Base-by-base conservation (phyloP, 2,329 filamentous ascomycete species). In the Ophiostoma quercus region DNA sequence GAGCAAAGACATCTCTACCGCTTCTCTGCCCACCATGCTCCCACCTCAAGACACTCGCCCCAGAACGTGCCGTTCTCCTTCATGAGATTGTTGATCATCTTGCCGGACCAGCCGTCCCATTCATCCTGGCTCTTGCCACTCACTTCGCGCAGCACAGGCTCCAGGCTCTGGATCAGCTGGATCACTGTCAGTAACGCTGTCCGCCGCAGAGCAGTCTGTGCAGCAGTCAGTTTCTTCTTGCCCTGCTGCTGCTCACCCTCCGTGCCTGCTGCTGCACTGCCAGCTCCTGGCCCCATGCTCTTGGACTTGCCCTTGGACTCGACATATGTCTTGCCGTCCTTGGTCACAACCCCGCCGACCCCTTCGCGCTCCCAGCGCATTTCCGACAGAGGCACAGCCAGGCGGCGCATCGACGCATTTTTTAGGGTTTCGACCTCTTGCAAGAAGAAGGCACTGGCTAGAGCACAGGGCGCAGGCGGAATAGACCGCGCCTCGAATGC, bases 1-100 rank as follows among this genome's bases (percentile, higher is more conserved):
- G 14, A 51, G 47, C 6, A 16, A n/a, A 22, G 22, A 14, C n/a
- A 60, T 11, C 9, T 11, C 39, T 37, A 66, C 39, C 65, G 65
- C 25, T 97, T 98, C 79, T 90, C 92, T 72, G 89, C 96, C 78
- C 89, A 95, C 82, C 94, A 97, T 78, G 93, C 95, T 51, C 94
- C 92, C 73, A 93, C 88, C 75, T 87, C 92, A 25, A 97, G 81
- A 79, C 92, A 96, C 79, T 97, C 94, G 66, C 94, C 93, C 82
- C 88, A 93, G 66, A 87, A 88, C 22, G 91, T 89, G 25, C 92
- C 91, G 69, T 88, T 89, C 72, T 94, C 90, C 77, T 90, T 88
- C 76, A 96, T 84, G 76, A 97, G 79, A 78, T 95, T 90, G 66
- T 87, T 86, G 85, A 92, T 94, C 90, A 97, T 92, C 79, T 90